phyloP scores from a whole-genome alignment of 306 rosid species.

The Medicago ruthenica region DNA sequence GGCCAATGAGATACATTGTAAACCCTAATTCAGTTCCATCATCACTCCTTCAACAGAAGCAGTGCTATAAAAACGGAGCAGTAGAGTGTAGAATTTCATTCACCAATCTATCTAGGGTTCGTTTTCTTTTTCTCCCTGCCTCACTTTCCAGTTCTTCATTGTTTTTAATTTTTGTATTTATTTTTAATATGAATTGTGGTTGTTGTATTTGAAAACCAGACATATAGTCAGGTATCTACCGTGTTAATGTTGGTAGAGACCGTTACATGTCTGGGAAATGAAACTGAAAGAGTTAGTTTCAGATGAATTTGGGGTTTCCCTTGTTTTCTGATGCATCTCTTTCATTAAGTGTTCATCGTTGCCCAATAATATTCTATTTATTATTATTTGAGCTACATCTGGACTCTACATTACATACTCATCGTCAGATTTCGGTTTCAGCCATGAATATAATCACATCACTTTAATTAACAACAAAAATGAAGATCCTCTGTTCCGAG shows the following conservation, averaged over 20 bases:
- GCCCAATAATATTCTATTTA: conserved; percentile 43
- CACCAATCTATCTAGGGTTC: not conserved
- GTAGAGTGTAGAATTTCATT: not conserved
- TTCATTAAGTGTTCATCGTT: conserved; percentile 50
- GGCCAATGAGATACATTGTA: not conserved
- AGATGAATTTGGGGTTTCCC: conserved; percentile 46
- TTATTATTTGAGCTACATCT: conserved; percentile 63
- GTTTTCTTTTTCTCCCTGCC: not conserved
- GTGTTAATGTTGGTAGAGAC: conserved; percentile 5
- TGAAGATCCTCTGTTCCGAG: too few species aligned
- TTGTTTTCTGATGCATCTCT: conserved; percentile 36
- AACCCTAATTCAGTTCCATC: conserved; percentile 10
- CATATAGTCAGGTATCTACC: conserved; percentile 41
- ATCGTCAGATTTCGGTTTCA: too few species aligned
- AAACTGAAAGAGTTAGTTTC: conserved; percentile 30
- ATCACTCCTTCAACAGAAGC: not conserved
- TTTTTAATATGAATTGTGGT: not conserved
- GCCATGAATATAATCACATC: too few species aligned
- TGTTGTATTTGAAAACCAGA: conserved; percentile 31
- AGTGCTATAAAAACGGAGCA: not conserved
- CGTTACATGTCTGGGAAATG: conserved; percentile 46
- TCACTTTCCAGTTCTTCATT: too few species aligned
- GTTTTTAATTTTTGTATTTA: not conserved
- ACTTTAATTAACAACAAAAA: too few species aligned
- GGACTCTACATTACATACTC: conserved; percentile 34